Evolutionary conservation across 495 filamentous ascomycete species (phyloP).

Genomic region (Neurospora sp.): DNA sequence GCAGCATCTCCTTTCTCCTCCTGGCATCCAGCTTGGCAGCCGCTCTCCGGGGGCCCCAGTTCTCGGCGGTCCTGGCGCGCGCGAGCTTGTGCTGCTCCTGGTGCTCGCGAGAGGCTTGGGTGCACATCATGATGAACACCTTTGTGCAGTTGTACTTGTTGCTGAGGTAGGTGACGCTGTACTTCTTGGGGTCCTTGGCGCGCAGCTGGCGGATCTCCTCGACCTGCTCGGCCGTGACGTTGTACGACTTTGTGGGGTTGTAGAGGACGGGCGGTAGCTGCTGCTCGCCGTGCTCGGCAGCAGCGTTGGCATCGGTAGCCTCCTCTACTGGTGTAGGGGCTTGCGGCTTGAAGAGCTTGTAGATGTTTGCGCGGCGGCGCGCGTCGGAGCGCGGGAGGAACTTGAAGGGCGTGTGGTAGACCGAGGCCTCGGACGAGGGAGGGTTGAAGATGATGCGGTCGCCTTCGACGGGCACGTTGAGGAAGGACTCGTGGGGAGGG

Average conservation of each 20-base stretch:
- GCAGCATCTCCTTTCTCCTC: slow-evolving; percentile 53
- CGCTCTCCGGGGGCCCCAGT: slow-evolving; percentile 63
- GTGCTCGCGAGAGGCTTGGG: slow-evolving; percentile 29
- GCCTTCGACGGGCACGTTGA: slow-evolving; percentile 30
- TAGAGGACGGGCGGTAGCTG: slow-evolving; percentile 4
- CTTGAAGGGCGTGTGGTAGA: slow-evolving; percentile 77
- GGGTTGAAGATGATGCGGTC: slow-evolving; percentile 89
- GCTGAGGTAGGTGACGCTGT: slow-evolving; percentile 63
- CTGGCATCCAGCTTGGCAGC: slow-evolving; percentile 64
- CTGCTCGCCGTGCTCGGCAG: slow-evolving; percentile 1
- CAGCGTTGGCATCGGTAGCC: not conserved
- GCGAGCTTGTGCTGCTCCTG: slow-evolving; percentile 24
- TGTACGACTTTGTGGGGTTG: slow-evolving; percentile 37
- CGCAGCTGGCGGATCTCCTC: slow-evolving; percentile 69
- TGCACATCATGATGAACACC: slow-evolving; percentile 58
- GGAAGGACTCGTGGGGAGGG: slow-evolving; percentile 64
- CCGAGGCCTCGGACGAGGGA: slow-evolving; percentile 70
- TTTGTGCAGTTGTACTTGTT: slow-evolving; percentile 66
- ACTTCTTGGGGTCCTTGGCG: slow-evolving; percentile 52
- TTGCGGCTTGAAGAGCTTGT: slow-evolving; percentile 14
- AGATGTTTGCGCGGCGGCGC: slow-evolving; percentile 46
- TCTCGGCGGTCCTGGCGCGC: slow-evolving; percentile 49
- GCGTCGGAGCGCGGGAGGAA: slow-evolving; percentile 79
- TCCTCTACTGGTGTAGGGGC: not conserved
- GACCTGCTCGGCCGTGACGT: slow-evolving; percentile 64